These are phyloP conservation scores for Dioszegia aurantiaca DNA, from an alignment of 768 basidiomycete species.

Conservation along the genomic window DNA sequence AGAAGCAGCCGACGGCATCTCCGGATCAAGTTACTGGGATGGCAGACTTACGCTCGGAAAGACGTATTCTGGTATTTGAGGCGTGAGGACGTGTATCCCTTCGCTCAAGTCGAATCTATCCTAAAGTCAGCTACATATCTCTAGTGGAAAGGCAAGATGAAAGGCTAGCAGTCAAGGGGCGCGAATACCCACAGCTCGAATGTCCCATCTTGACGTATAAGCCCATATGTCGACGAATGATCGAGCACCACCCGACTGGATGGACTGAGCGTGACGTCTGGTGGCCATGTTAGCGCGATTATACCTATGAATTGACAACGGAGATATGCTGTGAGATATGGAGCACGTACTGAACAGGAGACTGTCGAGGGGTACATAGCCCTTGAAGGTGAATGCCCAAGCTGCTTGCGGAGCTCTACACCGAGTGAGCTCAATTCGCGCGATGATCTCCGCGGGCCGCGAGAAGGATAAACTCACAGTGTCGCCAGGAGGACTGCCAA, in stretches of 20 bases:
- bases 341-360: slow-evolving; percentile 5
- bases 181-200: slow-evolving; percentile 44
- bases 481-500: background rate
- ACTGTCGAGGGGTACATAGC: background rate
- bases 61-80: slow-evolving; percentile 30
- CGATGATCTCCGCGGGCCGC: background rate
- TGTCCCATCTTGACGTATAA: slow-evolving; percentile 39
- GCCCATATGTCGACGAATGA: slow-evolving; percentile 27
- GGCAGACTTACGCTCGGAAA: slow-evolving; percentile 29
- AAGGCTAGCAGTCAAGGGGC: too few relatives aligned
- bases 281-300: too few relatives aligned
- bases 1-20: too few relatives aligned
- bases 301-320: too few relatives aligned
- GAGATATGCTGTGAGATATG: too few relatives aligned
- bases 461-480: background rate
- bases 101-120: slow-evolving; percentile 2
- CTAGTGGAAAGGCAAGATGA: too few relatives aligned
- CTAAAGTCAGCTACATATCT: too few relatives aligned
- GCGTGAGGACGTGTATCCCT: slow-evolving; percentile 37
- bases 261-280: slow-evolving; percentile 15
- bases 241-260: slow-evolving; percentile 29
- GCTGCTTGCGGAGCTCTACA: background rate
- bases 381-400: slow-evolving; percentile 6
- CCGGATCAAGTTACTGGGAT: too few relatives aligned
- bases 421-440: background rate